These are phyloP conservation scores for Haematococcus sp. DNA, from an alignment of 139 green algal genomes.

Conservation along the genomic window DNA sequence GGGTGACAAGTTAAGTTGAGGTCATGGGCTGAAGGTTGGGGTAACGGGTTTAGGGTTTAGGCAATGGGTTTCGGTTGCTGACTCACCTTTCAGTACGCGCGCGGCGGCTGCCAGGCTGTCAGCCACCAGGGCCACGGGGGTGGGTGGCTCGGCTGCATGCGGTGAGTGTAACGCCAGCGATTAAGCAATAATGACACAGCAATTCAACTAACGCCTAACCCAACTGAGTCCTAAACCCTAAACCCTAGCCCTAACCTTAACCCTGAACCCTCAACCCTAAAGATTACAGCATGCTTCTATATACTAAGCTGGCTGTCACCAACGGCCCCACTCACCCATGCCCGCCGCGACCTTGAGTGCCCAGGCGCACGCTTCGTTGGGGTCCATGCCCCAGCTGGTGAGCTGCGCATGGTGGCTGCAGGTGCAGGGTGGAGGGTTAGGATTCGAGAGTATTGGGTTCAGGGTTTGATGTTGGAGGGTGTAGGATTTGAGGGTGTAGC, in stretches of 20 bases:
- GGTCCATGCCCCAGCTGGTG: constrained; percentile 25
- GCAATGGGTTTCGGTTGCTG: no score
- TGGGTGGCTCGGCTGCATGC: constrained; percentile 16
- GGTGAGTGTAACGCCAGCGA: not conserved
- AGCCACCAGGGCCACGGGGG: not conserved
- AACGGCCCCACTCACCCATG: constrained; percentile 21
- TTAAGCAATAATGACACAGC: not conserved
- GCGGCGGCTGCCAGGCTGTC: not conserved
- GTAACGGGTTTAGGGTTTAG: no score
- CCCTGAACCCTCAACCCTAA: no score
- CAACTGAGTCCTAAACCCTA: no score
- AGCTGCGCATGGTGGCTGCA: not conserved
- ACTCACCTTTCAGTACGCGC: not conserved
- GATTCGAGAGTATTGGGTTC: no score
- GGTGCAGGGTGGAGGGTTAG: no score
- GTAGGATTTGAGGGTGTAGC: no score
- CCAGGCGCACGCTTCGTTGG: constrained; percentile 55
- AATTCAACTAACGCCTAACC: not conserved
- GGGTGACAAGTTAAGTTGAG: no score
- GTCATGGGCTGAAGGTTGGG: no score
- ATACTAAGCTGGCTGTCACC: not conserved
- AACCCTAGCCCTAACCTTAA: no score
- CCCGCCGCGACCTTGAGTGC: constrained; percentile 54
- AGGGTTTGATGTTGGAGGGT: no score
- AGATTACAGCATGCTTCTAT: not conserved